Percentiles rank a stretch among this genome's conserved stretches.
Evolutionary conservation across 345 rosid genomes (phyloP).

Genomic region (Excoecaria cochinchinensis): DNA sequence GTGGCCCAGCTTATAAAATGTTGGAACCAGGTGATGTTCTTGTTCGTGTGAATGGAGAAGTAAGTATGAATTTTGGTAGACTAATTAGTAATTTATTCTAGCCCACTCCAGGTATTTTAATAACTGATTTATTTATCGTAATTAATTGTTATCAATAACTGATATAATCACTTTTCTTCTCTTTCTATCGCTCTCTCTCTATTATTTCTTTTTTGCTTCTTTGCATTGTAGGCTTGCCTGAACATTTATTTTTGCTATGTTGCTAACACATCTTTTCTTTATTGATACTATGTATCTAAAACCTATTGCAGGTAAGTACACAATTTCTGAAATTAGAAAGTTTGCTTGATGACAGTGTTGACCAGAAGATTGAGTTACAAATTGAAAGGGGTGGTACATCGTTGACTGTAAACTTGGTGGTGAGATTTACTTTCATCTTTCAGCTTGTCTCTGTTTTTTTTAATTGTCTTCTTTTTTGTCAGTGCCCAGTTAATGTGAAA

Average conservation of each 20-base stretch:
- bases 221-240: background rate
- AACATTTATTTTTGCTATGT: background rate
- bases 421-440: constrained; percentile 37
- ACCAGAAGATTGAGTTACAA: constrained; percentile 56
- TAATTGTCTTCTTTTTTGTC: too few relatives aligned
- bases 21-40: constrained; percentile 97
- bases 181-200: background rate
- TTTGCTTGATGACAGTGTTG: constrained; percentile 81
- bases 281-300: background rate
- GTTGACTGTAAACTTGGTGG: constrained; percentile 59
- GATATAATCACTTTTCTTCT: background rate
- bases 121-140: background rate
- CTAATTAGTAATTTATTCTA: background rate
- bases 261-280: background rate
- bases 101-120: background rate
- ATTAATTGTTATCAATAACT: background rate
- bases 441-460: background rate
- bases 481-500: background rate
- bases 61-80: constrained; percentile 36
- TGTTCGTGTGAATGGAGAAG: constrained; percentile 81
- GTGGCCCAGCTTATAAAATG: constrained; percentile 80
- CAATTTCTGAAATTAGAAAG: constrained; percentile 80
- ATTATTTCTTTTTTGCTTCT: background rate
- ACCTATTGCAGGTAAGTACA: constrained; percentile 64
- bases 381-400: constrained; percentile 91